Evolutionary conservation across 2,329 filamentous ascomycete genomes (phyloP), one percentile per base, ranked within the genome.

Genomic region (Davidsoniella eucalypti): DNA sequence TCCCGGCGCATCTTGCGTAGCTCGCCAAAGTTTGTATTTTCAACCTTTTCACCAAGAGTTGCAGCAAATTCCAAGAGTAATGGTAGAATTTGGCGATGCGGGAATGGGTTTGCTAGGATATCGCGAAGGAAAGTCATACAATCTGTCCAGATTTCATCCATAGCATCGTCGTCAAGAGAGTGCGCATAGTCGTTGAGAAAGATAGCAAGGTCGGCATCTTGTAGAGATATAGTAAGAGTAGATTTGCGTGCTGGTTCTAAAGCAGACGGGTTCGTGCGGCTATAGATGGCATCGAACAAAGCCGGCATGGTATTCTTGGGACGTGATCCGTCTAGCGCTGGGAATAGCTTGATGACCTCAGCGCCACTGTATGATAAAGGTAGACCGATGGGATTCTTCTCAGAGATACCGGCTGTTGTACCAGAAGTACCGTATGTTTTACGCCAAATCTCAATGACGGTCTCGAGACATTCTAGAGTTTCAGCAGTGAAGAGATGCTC

Each of bases 131-230:
- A 98, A 0, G 82, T 77, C 59, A 88, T 87, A 62, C 90, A 98
- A 61, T 98, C 90, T 39, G 80, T 74, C 92, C 92, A 98, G 45
- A 98, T 94, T 64, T 98, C 92, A 59, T 98, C 92, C 75, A 95
- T 90, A 14, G 92, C 84, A 67, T 98, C 92, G 59, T 98, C 92
- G 60, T 98, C 92, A 10, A 96, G 71, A 0, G 88, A 92, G 26
- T 77, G 77, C 0, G 87, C 82, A 63, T 98, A 98, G 55, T 92
- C 84, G 6, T 94, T 84, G 42, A 96, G 66, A 62, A 98, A 98
- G 7, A 83, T 76, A 7, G 90, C 85, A 9, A 98, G 69, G 59
- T 95, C 88, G 0, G 78, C 76, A 58, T 95, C 87, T 49, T 80
- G 79, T 8, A 98, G 67, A 44, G 85, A 82, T 16, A 92, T 84